Evolutionary conservation across 176 grass and related monocot species (phyloP).

Genomic region (Chloris gayana): DNA sequence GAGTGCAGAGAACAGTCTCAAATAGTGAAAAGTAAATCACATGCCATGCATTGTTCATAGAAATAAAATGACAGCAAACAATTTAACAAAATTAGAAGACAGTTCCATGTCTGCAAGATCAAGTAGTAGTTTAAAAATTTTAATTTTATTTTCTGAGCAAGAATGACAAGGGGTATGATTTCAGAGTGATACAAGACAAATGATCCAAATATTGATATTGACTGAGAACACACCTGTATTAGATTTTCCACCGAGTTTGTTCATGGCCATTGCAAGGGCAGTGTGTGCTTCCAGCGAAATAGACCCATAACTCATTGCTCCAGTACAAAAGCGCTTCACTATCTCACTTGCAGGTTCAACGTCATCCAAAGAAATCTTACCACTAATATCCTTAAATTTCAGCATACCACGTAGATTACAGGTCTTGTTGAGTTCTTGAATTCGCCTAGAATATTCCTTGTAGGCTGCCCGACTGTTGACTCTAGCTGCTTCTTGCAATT

Average conservation of each 20-base stretch:
- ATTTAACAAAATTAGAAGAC: not conserved
- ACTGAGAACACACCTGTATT: constrained; percentile 79
- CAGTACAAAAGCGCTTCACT: constrained; percentile 91
- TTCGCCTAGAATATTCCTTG: constrained; percentile 85
- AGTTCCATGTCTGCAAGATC: not conserved
- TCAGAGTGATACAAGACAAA: constrained; percentile 8
- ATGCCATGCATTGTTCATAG: not conserved
- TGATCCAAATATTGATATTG: not conserved
- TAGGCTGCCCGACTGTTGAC: constrained; percentile 89
- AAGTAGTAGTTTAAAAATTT: not conserved
- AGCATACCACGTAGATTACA: constrained; percentile 96
- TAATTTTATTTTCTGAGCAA: not conserved
- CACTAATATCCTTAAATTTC: constrained; percentile 80
- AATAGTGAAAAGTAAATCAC: not conserved
- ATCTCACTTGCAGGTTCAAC: constrained; percentile 92
- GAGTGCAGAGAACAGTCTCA: not conserved
- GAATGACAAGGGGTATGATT: not conserved
- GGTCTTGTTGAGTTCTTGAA: constrained; percentile 95
- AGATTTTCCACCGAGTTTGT: constrained; percentile 98
- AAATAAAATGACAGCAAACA: not conserved
- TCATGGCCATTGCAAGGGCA: constrained; percentile 95
- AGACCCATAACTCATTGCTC: constrained; percentile 99
- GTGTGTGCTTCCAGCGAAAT: constrained; percentile 98
- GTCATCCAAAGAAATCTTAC: constrained; percentile 85
- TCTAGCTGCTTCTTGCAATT: constrained; percentile 95